Conservation (phyloP, 768 basidiomycete genomes). For the Panellus pusillus region DNA sequence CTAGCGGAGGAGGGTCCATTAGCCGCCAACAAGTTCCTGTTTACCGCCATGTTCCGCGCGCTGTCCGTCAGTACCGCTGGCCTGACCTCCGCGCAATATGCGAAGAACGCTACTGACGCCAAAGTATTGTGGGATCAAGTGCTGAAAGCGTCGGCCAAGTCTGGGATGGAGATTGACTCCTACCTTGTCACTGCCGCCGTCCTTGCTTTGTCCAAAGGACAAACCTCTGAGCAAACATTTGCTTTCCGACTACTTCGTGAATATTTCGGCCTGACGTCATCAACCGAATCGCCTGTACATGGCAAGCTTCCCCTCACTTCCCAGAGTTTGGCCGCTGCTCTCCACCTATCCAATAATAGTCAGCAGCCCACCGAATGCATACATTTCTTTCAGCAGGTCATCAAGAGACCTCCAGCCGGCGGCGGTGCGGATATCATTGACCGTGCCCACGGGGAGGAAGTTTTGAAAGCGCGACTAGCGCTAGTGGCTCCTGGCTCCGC, state of each 20-base stretch:
- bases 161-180: constrained; percentile 53
- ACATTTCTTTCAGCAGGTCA: constrained; percentile 61
- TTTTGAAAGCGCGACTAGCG: constrained; percentile 55
- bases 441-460: constrained; percentile 57
- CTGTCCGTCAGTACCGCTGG: constrained; percentile 29
- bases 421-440: constrained; percentile 46
- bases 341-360: constrained; percentile 55
- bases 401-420: constrained; percentile 41
- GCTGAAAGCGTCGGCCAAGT: constrained; percentile 49
- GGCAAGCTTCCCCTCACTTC: constrained; percentile 43
- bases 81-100: constrained; percentile 24
- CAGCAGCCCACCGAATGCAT: constrained; percentile 47
- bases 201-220: constrained; percentile 55
- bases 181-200: constrained; percentile 53
- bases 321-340: constrained; percentile 52
- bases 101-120: constrained; percentile 61
- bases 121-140: constrained; percentile 71
- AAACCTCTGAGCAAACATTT: constrained; percentile 58
- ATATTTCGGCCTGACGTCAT: constrained; percentile 59
- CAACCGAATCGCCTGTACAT: constrained; percentile 39
- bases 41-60: constrained; percentile 65
- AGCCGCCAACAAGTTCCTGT: constrained; percentile 61
- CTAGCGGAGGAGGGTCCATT: constrained; percentile 64
- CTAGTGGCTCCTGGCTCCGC: constrained; percentile 41
- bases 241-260: constrained; percentile 65